These are phyloP conservation scores for Ophiostoma sp. DNA, from an alignment of 2,329 filamentous ascomycete genomes.

Conservation along the genomic window DNA sequence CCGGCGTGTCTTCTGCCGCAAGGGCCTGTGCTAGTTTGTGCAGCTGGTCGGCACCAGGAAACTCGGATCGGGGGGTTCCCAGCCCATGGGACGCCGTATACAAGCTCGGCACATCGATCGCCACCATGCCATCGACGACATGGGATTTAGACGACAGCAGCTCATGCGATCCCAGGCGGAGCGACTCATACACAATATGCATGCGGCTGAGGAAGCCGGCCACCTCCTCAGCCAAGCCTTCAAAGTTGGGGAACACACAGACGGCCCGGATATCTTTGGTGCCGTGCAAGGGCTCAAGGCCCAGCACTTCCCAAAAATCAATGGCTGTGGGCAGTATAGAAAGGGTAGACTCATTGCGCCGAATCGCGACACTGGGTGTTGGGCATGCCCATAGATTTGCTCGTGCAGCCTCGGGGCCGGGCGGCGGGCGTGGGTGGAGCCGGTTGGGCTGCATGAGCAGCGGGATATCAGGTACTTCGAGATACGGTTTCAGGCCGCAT, in stretches of 20 bases:
- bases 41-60: conserved; percentile 46
- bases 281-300: conserved; percentile 65
- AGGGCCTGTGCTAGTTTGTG: conserved; percentile 46
- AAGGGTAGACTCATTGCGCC: conserved; percentile 61
- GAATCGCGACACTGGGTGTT: conserved; percentile 66
- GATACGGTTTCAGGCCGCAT: conserved; percentile 45
- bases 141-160: conserved; percentile 41
- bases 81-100: neutral
- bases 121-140: conserved; percentile 46
- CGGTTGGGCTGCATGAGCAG: conserved; percentile 49
- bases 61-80: conserved; percentile 37
- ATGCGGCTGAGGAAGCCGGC: conserved; percentile 62
- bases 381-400: conserved; percentile 56
- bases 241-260: conserved; percentile 64
- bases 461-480: conserved; percentile 55
- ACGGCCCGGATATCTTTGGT: conserved; percentile 65
- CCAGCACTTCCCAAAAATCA: conserved; percentile 75
- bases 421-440: conserved; percentile 42
- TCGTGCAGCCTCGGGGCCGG: conserved; percentile 45
- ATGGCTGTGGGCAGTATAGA: conserved; percentile 71
- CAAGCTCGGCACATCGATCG: conserved; percentile 37
- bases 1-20: conserved; percentile 38
- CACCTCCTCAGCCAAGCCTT: conserved; percentile 57
- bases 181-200: conserved; percentile 65
- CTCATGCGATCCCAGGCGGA: conserved; percentile 64